Evolutionary conservation across 441 rosid species (phyloP).

Genomic region (Metrosideros polymorpha): DNA sequence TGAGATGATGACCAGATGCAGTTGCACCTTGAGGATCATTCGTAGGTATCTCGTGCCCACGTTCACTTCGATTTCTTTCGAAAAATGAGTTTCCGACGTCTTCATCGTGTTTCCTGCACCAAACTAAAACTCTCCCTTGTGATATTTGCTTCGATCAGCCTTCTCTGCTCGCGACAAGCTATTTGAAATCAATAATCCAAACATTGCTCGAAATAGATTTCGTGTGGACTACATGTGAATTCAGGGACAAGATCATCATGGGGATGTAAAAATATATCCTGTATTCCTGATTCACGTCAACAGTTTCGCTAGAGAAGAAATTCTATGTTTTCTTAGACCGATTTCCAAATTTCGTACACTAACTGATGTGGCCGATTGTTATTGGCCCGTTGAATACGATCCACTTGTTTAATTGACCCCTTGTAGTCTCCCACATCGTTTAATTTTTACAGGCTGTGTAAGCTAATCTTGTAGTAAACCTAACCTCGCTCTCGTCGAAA

Average conservation of each 20-base stretch:
- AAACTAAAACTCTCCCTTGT: background rate
- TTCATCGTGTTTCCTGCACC: fast-evolving
- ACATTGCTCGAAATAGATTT: background rate
- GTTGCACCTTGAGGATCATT: background rate
- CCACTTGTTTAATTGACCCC: background rate
- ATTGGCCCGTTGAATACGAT: background rate
- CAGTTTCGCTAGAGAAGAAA: background rate
- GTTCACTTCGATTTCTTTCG: fast-evolving
- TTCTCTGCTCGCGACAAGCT: background rate
- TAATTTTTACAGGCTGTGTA: too few relatives aligned
- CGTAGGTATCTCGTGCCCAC: background rate
- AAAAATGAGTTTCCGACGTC: background rate
- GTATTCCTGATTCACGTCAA: background rate
- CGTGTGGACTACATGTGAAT: background rate
- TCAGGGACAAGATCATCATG: background rate
- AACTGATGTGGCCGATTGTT: background rate
- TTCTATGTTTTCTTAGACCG: background rate
- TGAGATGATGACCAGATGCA: background rate
- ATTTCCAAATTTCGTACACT: background rate
- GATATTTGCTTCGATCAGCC: background rate
- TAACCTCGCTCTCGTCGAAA: too few relatives aligned
- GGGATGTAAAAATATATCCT: background rate
- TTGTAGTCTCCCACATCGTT: background rate
- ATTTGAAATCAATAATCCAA: background rate
- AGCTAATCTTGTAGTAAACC: background rate